Conservation (phyloP, 129 eudicot species). For the Centrapalus pauciflorus region DNA sequence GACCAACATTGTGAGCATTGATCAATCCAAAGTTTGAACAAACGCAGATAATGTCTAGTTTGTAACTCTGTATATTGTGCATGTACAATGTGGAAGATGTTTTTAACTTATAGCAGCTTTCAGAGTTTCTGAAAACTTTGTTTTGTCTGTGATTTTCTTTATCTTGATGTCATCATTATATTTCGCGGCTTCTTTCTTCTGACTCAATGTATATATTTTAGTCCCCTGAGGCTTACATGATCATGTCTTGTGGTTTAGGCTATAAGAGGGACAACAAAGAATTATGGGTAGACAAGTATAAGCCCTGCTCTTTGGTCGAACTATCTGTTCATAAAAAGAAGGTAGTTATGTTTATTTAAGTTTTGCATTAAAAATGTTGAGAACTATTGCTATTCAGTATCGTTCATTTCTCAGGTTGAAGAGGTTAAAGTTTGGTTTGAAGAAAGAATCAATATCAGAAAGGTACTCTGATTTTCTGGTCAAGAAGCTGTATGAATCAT, state of each 20-base stretch:
- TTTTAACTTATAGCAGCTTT: background rate
- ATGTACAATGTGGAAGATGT: background rate
- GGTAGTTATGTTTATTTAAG: conserved; percentile 29
- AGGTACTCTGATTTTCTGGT: conserved; percentile 35
- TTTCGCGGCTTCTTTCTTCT: background rate
- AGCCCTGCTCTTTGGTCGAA: conserved; percentile 62
- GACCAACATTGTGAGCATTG: background rate
- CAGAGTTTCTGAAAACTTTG: background rate
- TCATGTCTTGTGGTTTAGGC: conserved; percentile 30
- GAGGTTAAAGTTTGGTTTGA: conserved; percentile 80
- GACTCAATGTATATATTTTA: background rate
- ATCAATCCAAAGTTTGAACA: background rate
- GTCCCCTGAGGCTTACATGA: conserved; percentile 1
- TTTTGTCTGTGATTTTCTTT: background rate
- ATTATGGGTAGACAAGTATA: conserved; percentile 82
- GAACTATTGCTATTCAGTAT: background rate
- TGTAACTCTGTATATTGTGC: background rate
- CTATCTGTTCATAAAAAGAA: conserved; percentile 95
- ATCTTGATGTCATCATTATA: background rate
- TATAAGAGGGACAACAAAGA: conserved; percentile 36
- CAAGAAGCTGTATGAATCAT: background rate
- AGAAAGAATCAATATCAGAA: conserved; percentile 43
- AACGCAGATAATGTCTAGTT: background rate
- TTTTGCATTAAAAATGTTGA: background rate
- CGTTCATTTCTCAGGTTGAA: conserved; percentile 58